Evolutionary conservation across 2,329 filamentous ascomycete genomes (phyloP).

Genomic region (Ampelomyces quisqualis): DNA sequence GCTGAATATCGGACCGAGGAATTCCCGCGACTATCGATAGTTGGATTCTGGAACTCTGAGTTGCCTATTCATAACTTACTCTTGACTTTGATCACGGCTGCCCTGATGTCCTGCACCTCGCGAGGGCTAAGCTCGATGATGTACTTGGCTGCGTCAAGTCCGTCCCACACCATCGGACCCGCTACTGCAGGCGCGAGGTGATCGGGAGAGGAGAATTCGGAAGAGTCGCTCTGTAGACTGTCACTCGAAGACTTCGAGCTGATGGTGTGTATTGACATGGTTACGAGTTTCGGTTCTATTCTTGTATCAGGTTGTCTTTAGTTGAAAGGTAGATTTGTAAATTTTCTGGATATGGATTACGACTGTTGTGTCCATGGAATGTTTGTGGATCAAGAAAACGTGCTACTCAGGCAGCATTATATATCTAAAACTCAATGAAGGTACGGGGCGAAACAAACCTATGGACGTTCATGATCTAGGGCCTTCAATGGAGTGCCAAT

Average conservation of each 20-base stretch:
- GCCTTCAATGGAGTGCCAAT: constrained; percentile 13
- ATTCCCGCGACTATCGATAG: constrained; percentile 19
- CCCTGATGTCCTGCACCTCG: constrained; percentile 34
- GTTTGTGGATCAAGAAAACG: background rate
- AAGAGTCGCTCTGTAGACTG: constrained; percentile 33
- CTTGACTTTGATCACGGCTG: constrained; percentile 39
- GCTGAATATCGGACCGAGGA: constrained; percentile 21
- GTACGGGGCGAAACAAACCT: constrained; percentile 2
- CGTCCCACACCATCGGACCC: constrained; percentile 40
- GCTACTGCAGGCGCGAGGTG: constrained; percentile 29
- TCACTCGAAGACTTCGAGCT: constrained; percentile 35
- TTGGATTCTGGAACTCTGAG: constrained; percentile 2
- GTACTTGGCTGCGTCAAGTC: constrained; percentile 31
- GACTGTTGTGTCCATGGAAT: no score
- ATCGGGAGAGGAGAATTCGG: constrained; percentile 30
- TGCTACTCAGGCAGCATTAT: constrained; percentile 12
- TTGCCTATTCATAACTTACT: constrained; percentile 16
- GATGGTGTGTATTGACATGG: constrained; percentile 29
- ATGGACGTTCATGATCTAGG: background rate
- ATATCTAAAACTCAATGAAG: constrained; percentile 10
- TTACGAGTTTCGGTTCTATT: constrained; percentile 3
- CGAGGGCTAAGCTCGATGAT: constrained; percentile 24
- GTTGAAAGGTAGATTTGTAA: background rate
- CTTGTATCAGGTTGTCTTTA: background rate
- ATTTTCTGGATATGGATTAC: no score